Base-by-base conservation (phyloP, 225 moss, liverwort and hornwort species). In the Neckera pumila region DNA sequence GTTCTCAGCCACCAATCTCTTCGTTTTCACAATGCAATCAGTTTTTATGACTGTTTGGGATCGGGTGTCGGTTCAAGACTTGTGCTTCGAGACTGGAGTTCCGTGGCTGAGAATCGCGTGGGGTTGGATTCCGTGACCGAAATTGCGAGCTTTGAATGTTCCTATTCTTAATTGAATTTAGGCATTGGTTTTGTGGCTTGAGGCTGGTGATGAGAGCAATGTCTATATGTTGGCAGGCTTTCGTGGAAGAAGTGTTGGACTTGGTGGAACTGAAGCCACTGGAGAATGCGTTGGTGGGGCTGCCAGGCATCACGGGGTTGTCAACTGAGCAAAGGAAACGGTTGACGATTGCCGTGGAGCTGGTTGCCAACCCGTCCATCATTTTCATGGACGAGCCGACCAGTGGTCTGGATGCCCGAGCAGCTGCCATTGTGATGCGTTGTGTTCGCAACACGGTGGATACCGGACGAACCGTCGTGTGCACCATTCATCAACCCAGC, bases 341-440 rank as follows among this genome's bases (percentile, higher is more conserved):
- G 36, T 63, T 94, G 76, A 94, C 93, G 31, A 92, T 94, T 76
- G 93, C 93, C 6, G 93, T 94, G 87, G 93, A 94, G 85, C 22
- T 94, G 67, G 93, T 94, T 26, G 93, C 93, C 4, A 94, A 94
- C 23, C 93, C 93, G 6, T 94, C 93, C 13, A 92, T 94, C 57
- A 94, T 94, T 70, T 94, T 94, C 83, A 94, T 94, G 93, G 93
- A 94, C 72, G 93, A 94, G 79, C 93, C 93, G 28, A 94, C 93
- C 14, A 94, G 93, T 86, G 93, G 93, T 82, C 72, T 94, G 66
- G 93, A 94, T 27, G 93, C 93, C 17, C 92, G 93, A 58, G 93
- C 93, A 11, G 93, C 93, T 71, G 93, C 93, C 70, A 92, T 94
- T 76, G 93, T 94, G 75, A 94, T 94, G 93, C 93, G 93, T n/a